These are phyloP conservation scores for Phragmites australis DNA, from an alignment of 176 grass and related monocot genomes.

Conservation along the genomic window DNA sequence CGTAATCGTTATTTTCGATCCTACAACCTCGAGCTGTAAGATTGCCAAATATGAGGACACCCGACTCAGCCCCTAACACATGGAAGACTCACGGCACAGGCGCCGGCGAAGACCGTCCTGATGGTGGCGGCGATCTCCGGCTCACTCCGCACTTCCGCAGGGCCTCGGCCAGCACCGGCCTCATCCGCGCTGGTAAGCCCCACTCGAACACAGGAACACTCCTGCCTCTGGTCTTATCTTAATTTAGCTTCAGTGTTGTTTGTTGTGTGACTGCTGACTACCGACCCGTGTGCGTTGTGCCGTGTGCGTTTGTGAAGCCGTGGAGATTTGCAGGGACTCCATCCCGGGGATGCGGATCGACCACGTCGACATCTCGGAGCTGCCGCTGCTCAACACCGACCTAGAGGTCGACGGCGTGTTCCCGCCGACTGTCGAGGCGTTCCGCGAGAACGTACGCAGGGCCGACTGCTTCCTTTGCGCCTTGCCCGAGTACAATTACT, in stretches of 20 bases:
- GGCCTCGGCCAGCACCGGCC: constrained; percentile 56
- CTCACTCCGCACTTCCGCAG: constrained; percentile 64
- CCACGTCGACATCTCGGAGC: constrained; percentile 61
- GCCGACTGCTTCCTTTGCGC: constrained; percentile 82
- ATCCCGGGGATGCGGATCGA: constrained; percentile 61
- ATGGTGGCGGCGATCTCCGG: constrained; percentile 50
- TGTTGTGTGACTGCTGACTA: background rate
- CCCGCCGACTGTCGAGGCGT: constrained; percentile 64
- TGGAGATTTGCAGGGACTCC: constrained; percentile 61
- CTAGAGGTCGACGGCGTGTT: constrained; percentile 60
- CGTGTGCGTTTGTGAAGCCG: constrained; percentile 33
- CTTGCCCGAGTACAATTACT: constrained; percentile 93
- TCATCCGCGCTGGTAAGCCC: constrained; percentile 64
- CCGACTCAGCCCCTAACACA: background rate
- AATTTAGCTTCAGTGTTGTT: background rate
- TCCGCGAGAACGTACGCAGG: constrained; percentile 52
- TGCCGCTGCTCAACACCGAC: constrained; percentile 91
- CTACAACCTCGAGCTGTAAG: too few species aligned
- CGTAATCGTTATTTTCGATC: too few species aligned
- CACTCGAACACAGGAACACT: too few species aligned
- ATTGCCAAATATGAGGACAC: too few species aligned
- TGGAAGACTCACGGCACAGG: too few species aligned
- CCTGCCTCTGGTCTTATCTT: background rate
- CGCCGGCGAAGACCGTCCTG: background rate
- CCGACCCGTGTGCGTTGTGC: too few species aligned